These are phyloP conservation scores for Polytrichum formosum DNA, from an alignment of 225 moss, liverwort and hornwort genomes.

Conservation along the genomic window DNA sequence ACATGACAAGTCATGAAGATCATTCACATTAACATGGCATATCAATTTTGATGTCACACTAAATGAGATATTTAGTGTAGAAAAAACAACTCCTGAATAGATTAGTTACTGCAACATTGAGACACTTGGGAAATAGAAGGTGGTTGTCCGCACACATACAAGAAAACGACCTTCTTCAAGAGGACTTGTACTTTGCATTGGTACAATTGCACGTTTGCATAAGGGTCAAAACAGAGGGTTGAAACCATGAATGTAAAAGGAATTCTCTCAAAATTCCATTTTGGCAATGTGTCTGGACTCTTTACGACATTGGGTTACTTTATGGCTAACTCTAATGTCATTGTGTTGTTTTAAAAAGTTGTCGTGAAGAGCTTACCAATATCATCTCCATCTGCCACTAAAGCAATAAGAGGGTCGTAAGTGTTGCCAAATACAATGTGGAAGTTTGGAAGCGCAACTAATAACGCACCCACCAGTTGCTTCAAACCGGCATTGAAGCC, in stretches of 20 bases:
- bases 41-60: no score
- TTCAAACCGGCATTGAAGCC: constrained; percentile 28
- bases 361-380: constrained; percentile 19
- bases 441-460: constrained; percentile 18
- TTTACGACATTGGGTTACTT: neutral
- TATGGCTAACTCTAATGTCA: neutral
- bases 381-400: constrained; percentile 24
- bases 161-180: no score
- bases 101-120: no score
- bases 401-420: constrained; percentile 15
- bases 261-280: neutral
- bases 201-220: no score
- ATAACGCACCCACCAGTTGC: constrained; percentile 27
- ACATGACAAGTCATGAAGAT: no score
- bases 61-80: no score
- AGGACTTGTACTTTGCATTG: no score
- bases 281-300: neutral
- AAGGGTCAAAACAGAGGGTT: no score
- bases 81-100: no score
- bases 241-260: neutral
- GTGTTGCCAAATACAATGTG: constrained; percentile 24
- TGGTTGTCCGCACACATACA: no score
- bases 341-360: neutral
- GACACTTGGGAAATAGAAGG: no score
- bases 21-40: no score